A percentile compares a stretch with the other conserved stretches of the same genome.
phyloP scores from a whole-genome alignment of 352 stramenopile genomes.

The Pythium volutum region DNA sequence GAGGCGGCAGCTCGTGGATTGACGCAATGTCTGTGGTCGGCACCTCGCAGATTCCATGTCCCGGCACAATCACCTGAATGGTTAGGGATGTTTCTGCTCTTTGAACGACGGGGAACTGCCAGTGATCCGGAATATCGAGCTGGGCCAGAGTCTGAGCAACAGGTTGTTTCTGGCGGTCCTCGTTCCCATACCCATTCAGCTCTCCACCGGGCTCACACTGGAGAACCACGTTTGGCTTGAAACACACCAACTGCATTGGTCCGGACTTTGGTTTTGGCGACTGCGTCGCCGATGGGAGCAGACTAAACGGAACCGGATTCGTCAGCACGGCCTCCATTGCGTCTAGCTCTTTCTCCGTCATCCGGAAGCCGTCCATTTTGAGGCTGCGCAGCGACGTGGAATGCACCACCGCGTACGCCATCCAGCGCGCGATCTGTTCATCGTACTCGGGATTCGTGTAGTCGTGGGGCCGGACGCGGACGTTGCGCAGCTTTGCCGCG shows the following conservation, averaged over 20 bases:
- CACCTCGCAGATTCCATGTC: background rate
- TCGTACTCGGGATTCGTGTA: background rate
- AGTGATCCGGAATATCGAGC: background rate
- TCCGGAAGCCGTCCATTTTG: too few species aligned
- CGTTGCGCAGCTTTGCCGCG: background rate
- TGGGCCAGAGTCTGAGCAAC: background rate
- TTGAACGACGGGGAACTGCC: background rate
- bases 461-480: background rate
- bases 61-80: background rate
- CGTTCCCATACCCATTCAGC: background rate
- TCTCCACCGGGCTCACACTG: background rate
- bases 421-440: too few species aligned
- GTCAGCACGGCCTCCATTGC: too few species aligned
- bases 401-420: too few species aligned
- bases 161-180: background rate
- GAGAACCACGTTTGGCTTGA: background rate
- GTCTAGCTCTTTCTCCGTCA: too few species aligned
- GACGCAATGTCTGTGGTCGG: background rate
- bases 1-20: background rate
- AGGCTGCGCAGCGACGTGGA: too few species aligned
- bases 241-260: background rate
- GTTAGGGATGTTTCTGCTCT: background rate
- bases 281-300: background rate
- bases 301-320: background rate
- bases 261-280: background rate